These are phyloP conservation scores for Macaranga tanarius DNA, from an alignment of 441 rosid genomes.

Conservation along the genomic window DNA sequence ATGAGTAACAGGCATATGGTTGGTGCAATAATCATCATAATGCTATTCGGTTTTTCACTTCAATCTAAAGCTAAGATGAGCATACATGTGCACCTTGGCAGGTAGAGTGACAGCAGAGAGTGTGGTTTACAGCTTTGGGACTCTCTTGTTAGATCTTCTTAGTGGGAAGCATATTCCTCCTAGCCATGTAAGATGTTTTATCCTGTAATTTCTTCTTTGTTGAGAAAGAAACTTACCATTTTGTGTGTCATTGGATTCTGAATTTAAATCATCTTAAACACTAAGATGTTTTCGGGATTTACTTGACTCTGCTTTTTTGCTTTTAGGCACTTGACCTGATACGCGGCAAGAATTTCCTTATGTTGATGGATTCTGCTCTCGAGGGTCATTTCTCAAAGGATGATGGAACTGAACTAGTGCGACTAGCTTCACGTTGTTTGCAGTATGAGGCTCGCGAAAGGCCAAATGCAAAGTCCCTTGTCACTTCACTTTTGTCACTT, in stretches of 20 bases:
- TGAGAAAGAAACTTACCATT: too few species aligned
- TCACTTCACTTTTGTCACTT: slow-evolving; percentile 67
- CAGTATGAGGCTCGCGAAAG: slow-evolving; percentile 95
- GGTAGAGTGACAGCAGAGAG: slow-evolving; percentile 94
- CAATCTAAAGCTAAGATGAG: not conserved
- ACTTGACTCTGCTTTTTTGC: slow-evolving; percentile 19
- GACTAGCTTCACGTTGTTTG: slow-evolving; percentile 89
- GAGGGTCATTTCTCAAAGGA: slow-evolving; percentile 91
- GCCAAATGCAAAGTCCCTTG: slow-evolving; percentile 85
- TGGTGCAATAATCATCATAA: not conserved
- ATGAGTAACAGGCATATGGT: not conserved
- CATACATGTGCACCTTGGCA: slow-evolving; percentile 32
- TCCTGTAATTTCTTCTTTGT: too few species aligned
- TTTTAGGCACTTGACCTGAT: slow-evolving; percentile 89
- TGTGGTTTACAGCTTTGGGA: slow-evolving; percentile 94
- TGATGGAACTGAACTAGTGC: slow-evolving; percentile 89
- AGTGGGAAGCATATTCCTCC: slow-evolving; percentile 98
- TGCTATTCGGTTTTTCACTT: not conserved
- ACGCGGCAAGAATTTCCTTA: slow-evolving; percentile 77
- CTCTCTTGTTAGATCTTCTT: slow-evolving; percentile 87
- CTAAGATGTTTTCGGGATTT: slow-evolving; percentile 8
- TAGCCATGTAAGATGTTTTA: slow-evolving; percentile 68
- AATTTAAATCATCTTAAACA: not conserved
- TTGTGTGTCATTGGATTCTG: too few species aligned
- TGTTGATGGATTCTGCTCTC: slow-evolving; percentile 92